Base-by-base conservation (phyloP, 1,284 basidiomycete genomes). In the Abortiporus biennis region DNA sequence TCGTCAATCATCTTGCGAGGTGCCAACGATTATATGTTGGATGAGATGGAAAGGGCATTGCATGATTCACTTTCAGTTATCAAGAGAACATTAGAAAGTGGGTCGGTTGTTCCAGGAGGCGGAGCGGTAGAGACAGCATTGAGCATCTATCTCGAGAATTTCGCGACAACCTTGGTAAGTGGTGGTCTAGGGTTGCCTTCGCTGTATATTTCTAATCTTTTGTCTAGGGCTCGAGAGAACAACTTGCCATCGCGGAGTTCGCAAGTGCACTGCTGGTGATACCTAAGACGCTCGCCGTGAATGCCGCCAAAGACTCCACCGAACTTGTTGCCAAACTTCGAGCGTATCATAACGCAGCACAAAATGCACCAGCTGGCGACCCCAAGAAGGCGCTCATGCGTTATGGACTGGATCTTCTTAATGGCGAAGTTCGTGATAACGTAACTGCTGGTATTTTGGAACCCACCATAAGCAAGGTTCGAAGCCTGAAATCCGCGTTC, bases 1-100 rank as follows among this genome's bases (percentile, higher is more conserved):
- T 75, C 89, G 19, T 97, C 94, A 30, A 89, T 99, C 59, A 81
- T 99, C 46, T 71, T 99, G 48, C 81, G 96, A 46, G 96, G 96
- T 44, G 96, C 96, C 30, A 99, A 99, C 66, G 96, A 99, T 67
- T 99, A 97, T 65, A 92, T 99, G 86, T 71, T 99, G 51, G 96
- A 99, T 64, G 96, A 99, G 73, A 99, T 99, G 96, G 96, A 99
- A 69, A 76, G 96, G 25, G 84, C 92, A 1, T 66, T 99, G 53
- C 96, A 99, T 62, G 96, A 99, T 65, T 89, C 91, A 1, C 67
- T 99, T 44, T 94, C 87, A 32, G 81, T 98, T 54, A 91, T 99
- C 69, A 99, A 99, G 72, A 80, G 96, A 45, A 99, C 96, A 2
- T 72, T 99, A 40, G 96, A 99, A 72, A 94, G 91, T 54, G 95